These are phyloP conservation scores for Alternaria ventricosa DNA, from an alignment of 2,329 filamentous ascomycete species.

Conservation along the genomic window DNA sequence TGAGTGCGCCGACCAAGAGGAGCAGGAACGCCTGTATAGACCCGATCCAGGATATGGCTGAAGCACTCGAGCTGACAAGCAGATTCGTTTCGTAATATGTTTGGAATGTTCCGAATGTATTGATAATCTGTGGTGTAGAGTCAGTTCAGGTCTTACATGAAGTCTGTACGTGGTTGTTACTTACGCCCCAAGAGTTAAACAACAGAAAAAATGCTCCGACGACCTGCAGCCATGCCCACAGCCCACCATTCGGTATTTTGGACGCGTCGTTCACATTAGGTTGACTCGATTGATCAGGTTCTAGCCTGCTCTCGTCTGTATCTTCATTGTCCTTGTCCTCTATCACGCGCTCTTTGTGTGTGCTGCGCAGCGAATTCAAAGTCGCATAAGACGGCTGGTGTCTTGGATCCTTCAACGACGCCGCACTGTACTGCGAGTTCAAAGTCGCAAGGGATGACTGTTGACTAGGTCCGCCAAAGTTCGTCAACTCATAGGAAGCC, in stretches of 20 bases:
- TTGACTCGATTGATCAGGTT: slow-evolving; percentile 28
- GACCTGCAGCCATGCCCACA: slow-evolving; percentile 58
- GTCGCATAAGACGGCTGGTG: background rate
- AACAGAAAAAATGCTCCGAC: slow-evolving; percentile 56
- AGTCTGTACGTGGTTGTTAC: background rate
- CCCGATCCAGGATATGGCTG: slow-evolving; percentile 59
- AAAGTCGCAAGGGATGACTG: slow-evolving; percentile 15
- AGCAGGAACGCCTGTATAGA: slow-evolving; percentile 57
- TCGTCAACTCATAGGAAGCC: background rate
- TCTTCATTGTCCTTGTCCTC: slow-evolving; percentile 8
- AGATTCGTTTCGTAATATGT: slow-evolving; percentile 56
- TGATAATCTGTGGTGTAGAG: slow-evolving; percentile 42
- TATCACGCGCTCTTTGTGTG: slow-evolving; percentile 20
- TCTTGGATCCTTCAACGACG: background rate
- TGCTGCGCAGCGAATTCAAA: background rate
- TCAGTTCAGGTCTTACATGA: background rate
- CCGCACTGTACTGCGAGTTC: background rate
- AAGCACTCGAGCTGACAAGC: slow-evolving; percentile 49
- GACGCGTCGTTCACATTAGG: slow-evolving; percentile 51
- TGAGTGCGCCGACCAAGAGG: slow-evolving; percentile 53
- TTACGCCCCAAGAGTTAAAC: slow-evolving; percentile 54
- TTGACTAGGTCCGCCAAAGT: slow-evolving; percentile 21
- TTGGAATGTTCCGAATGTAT: slow-evolving; percentile 58
- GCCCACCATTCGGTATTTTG: slow-evolving; percentile 55
- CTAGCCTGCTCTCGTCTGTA: slow-evolving; percentile 10